Evolutionary conservation across 2,329 filamentous ascomycete genomes (phyloP).

Genomic region (Microsporum canis): DNA sequence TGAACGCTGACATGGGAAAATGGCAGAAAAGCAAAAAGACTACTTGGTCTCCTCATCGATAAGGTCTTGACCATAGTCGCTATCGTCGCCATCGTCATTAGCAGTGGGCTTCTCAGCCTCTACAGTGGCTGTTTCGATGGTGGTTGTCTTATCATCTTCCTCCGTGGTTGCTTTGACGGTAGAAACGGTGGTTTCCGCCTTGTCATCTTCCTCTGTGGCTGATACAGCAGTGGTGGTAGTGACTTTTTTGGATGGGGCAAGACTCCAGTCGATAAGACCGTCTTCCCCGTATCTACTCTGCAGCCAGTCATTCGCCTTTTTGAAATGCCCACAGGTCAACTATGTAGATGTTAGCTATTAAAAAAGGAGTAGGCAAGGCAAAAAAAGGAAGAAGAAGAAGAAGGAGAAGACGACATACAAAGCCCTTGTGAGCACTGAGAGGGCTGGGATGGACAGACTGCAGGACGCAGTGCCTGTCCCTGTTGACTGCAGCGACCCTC

Average conservation of each 20-base stretch:
- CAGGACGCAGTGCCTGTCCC: conserved; percentile 65
- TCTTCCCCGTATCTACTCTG: conserved; percentile 64
- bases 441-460: conserved; percentile 86
- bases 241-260: conserved; percentile 19
- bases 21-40: neutral
- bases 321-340: conserved; percentile 37
- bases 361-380: neutral
- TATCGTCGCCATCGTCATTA: neutral
- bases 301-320: conserved; percentile 55
- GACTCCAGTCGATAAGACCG: conserved; percentile 74
- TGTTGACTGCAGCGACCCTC: conserved; percentile 62
- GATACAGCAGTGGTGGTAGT: neutral
- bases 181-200: neutral
- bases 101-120: neutral
- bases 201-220: neutral
- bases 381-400: neutral
- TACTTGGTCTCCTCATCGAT: neutral
- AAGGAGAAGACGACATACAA: conserved; percentile 40
- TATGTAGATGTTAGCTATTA: conserved; percentile 12
- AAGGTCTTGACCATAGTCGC: neutral
- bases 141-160: neutral
- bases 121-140: neutral
- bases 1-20: neutral
- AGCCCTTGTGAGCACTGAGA: conserved; percentile 71
- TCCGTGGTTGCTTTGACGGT: neutral